Percentiles rank a stretch among this genome's conserved stretches.
Evolutionary conservation across 2,329 filamentous ascomycete genomes (phyloP).

Genomic region (Penicillium corylophilum): DNA sequence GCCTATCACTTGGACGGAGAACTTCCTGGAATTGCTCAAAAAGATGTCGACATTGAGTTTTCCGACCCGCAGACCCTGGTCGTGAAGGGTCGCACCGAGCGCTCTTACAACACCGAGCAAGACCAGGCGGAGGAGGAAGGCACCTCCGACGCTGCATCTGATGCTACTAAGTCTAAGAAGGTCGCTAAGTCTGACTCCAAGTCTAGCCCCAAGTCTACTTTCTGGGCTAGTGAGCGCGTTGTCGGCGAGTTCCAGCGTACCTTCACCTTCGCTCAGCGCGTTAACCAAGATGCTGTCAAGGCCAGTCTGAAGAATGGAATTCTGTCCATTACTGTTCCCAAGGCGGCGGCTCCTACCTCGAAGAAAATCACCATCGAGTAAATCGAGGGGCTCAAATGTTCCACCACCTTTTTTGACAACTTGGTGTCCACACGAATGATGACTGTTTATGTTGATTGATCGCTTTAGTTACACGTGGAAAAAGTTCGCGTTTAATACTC

Average conservation of each 20-base stretch:
- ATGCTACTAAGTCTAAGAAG: neutral
- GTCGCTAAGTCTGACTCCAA: constrained; percentile 10
- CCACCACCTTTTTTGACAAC: neutral
- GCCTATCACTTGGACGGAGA: constrained; percentile 51
- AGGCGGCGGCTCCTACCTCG: constrained; percentile 48
- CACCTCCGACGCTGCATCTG: constrained; percentile 23
- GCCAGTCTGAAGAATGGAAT: constrained; percentile 62
- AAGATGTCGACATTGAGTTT: constrained; percentile 50
- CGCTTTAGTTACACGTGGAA: neutral
- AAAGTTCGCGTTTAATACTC: no score
- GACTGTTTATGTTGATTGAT: neutral
- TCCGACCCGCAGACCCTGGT: constrained; percentile 48
- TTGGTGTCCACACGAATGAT: neutral
- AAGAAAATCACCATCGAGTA: constrained; percentile 60
- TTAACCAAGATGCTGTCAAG: constrained; percentile 61
- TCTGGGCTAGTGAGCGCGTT: constrained; percentile 61
- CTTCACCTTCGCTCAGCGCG: constrained; percentile 58
- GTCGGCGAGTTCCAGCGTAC: constrained; percentile 60
- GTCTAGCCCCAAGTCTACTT: constrained; percentile 41
- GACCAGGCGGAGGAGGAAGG: constrained; percentile 51
- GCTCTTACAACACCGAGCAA: constrained; percentile 33
- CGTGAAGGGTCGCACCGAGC: constrained; percentile 46
- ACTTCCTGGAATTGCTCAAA: constrained; percentile 48
- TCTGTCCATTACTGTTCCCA: constrained; percentile 58
- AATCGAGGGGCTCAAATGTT: constrained; percentile 3